Conservation (phyloP, 73 alveolate species). For the Stentor coeruleus region DNA sequence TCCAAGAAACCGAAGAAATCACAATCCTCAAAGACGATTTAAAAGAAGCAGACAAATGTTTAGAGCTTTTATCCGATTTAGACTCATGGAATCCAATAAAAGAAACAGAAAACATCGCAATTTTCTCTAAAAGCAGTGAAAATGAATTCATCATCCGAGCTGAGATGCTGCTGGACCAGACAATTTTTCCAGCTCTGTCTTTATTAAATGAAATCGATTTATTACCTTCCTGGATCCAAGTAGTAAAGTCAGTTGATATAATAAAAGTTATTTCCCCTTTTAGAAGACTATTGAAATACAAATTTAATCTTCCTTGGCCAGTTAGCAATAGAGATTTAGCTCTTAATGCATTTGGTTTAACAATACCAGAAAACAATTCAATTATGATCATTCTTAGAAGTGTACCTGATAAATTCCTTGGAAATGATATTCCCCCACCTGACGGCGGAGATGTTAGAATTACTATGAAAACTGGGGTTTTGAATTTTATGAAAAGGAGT, state of each 20-base stretch:
- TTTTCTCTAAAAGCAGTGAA: background rate
- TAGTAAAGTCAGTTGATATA: background rate
- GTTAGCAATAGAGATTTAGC: conserved; percentile 15
- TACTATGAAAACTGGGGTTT: background rate
- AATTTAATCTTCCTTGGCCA: conserved; percentile 27
- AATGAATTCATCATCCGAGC: background rate
- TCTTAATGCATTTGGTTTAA: conserved; percentile 8
- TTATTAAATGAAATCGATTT: background rate
- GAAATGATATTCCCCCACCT: background rate
- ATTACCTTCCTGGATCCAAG: background rate
- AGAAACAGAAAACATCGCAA: background rate
- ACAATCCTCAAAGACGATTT: background rate
- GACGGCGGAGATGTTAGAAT: background rate
- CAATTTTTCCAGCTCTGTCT: background rate
- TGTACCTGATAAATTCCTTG: background rate
- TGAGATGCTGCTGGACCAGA: conserved; percentile 7
- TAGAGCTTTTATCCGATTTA: conserved; percentile 1
- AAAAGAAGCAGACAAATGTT: background rate
- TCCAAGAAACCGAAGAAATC: background rate
- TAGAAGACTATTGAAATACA: background rate
- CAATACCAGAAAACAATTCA: conserved; percentile 15
- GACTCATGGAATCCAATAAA: background rate
- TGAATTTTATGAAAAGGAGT: background rate
- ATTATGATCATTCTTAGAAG: background rate
- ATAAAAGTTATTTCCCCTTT: background rate